A percentile compares a stretch with the other conserved stretches of the same genome.
Conservation (phyloP, 352 stramenopile species). For the Phytophthora pseudosyringae region DNA sequence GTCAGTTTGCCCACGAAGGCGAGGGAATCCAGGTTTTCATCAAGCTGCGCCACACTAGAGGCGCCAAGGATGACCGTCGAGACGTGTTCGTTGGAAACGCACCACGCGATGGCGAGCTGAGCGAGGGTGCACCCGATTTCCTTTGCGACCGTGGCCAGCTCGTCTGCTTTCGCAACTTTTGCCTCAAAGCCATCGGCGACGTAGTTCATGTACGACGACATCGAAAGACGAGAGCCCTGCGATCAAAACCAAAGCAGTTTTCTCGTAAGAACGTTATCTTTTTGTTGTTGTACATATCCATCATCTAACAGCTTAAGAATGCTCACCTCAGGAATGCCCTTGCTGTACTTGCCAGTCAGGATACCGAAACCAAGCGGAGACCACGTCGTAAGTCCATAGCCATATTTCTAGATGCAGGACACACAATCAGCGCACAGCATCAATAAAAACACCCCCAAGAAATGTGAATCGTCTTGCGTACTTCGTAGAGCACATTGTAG, state of each 20-base stretch:
- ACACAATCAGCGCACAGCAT: too few species aligned
- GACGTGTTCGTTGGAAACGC: constrained; percentile 53
- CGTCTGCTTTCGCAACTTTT: constrained; percentile 37
- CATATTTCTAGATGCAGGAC: constrained; percentile 48
- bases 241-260: not conserved
- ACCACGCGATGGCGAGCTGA: constrained; percentile 66
- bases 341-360: constrained; percentile 80
- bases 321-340: constrained; percentile 47
- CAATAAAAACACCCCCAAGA: too few species aligned
- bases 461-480: not conserved
- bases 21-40: constrained; percentile 59
- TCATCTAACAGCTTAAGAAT: too few species aligned
- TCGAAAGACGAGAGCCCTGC: constrained; percentile 48
- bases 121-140: constrained; percentile 48
- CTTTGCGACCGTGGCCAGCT: constrained; percentile 38
- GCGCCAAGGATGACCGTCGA: constrained; percentile 60
- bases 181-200: constrained; percentile 40
- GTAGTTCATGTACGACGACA: constrained; percentile 44
- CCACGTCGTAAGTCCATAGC: constrained; percentile 74
- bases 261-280: too few species aligned
- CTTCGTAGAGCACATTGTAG: constrained; percentile 63
- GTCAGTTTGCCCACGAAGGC: constrained; percentile 57
- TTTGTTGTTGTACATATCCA: too few species aligned
- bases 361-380: constrained; percentile 67
- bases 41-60: constrained; percentile 54